phyloP scores from a whole-genome alignment of 2,329 filamentous ascomycete species.

The Cladobotryum mycophilum region DNA sequence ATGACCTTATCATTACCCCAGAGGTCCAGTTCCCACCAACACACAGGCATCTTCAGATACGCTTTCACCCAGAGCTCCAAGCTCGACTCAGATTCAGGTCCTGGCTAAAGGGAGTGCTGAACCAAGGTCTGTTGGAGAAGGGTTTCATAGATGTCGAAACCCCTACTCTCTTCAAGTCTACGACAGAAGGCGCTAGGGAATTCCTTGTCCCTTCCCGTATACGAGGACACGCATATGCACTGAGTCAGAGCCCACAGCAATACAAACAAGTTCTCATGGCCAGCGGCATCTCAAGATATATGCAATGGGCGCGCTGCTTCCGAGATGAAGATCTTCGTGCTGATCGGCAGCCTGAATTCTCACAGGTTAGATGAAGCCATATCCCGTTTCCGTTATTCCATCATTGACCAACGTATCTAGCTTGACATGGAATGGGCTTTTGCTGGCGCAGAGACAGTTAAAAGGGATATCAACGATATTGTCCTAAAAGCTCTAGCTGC shows the following conservation, averaged over 20 bases:
- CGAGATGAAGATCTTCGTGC: slow-evolving; percentile 89
- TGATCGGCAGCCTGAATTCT: slow-evolving; percentile 94
- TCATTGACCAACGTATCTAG: slow-evolving; percentile 32
- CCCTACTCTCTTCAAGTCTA: slow-evolving; percentile 93
- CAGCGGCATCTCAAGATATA: slow-evolving; percentile 74
- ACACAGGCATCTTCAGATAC: slow-evolving; percentile 76
- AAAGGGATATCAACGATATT: slow-evolving; percentile 31
- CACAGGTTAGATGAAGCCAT: slow-evolving; percentile 51
- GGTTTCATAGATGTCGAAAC: slow-evolving; percentile 81
- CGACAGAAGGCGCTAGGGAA: slow-evolving; percentile 88
- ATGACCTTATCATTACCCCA: slow-evolving; percentile 68
- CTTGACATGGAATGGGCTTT: slow-evolving; percentile 94
- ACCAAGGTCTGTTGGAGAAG: slow-evolving; percentile 46
- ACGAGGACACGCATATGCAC: slow-evolving; percentile 72
- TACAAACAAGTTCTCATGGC: slow-evolving; percentile 99
- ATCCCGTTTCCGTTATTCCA: no score
- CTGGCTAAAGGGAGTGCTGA: slow-evolving; percentile 46
- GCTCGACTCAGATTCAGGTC: slow-evolving; percentile 66
- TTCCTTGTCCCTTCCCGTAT: slow-evolving; percentile 85
- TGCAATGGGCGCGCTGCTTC: slow-evolving; percentile 91
- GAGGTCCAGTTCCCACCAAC: slow-evolving; percentile 68
- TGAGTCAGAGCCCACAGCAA: slow-evolving; percentile 95
- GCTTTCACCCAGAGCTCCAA: slow-evolving; percentile 62
- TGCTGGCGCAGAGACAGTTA: slow-evolving; percentile 44
- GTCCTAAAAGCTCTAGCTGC: slow-evolving; percentile 23